Evolutionary conservation across 108 stramenopile genomes (phyloP).

Genomic region (Hondaea fermentalgiana): DNA sequence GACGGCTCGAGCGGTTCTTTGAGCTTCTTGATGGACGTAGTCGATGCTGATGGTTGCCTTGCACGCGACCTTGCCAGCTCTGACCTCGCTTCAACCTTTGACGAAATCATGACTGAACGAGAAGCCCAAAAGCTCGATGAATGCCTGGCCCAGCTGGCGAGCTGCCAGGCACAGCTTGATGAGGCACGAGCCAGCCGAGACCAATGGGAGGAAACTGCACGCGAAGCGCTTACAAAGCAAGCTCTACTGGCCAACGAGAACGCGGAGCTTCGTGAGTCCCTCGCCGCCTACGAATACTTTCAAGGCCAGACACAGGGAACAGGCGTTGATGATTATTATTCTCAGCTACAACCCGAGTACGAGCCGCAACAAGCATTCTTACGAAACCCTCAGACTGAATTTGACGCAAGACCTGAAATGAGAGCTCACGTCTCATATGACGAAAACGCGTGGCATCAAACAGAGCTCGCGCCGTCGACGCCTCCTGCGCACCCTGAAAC

Average conservation of each 20-base stretch:
- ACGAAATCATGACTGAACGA: not conserved
- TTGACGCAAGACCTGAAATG: not conserved
- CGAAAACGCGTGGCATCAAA: not conserved
- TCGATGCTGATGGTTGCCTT: no score
- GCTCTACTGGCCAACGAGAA: not conserved
- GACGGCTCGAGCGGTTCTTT: no score
- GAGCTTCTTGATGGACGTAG: no score
- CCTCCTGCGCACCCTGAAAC: no score
- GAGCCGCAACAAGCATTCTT: not conserved
- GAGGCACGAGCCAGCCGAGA: not conserved
- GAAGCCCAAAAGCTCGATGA: not conserved
- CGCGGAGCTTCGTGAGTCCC: not conserved
- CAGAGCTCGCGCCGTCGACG: no score
- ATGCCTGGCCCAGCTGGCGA: not conserved
- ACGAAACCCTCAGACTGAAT: not conserved
- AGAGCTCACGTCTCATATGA: not conserved
- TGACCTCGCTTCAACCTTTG: not conserved
- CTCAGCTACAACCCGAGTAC: not conserved
- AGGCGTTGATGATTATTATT: no score
- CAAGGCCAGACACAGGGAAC: not conserved
- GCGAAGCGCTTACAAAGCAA: not conserved
- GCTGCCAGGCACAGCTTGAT: not conserved
- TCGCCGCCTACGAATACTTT: not conserved
- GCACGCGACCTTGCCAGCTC: no score
- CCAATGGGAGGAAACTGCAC: not conserved